These are phyloP conservation scores for Prunella vulgaris DNA, from an alignment of 257 asterid genomes.

Conservation along the genomic window DNA sequence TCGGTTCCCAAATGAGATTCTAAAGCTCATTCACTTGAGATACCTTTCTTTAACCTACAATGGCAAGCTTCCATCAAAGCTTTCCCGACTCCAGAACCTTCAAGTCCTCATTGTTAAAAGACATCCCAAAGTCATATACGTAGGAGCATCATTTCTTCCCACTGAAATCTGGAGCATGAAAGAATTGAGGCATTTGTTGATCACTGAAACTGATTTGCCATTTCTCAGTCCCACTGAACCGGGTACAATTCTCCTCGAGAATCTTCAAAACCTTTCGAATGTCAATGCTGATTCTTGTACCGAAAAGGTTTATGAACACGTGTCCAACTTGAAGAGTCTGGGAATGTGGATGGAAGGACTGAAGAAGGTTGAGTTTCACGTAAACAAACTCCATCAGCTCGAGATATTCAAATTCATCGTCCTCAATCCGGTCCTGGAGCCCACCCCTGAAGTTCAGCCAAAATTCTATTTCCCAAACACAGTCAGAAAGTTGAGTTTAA, in stretches of 20 bases:
- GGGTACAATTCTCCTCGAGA: not conserved
- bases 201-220: constrained; percentile 23
- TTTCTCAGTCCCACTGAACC: not conserved
- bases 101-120: constrained; percentile 28
- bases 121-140: constrained; percentile 19
- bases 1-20: constrained; percentile 22
- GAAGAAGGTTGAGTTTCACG: not conserved
- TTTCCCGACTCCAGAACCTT: constrained; percentile 21
- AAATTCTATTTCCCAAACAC: constrained; percentile 17
- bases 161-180: constrained; percentile 35
- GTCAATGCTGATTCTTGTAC: constrained; percentile 11
- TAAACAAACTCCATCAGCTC: constrained; percentile 13
- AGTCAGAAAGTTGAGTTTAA: constrained; percentile 14
- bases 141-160: constrained; percentile 25
- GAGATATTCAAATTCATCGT: constrained; percentile 18
- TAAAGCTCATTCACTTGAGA: constrained; percentile 15
- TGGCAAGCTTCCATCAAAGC: not conserved
- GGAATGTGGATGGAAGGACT: constrained; percentile 15
- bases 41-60: constrained; percentile 32
- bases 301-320: constrained; percentile 9
- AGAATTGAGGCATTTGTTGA: constrained; percentile 29
- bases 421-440: constrained; percentile 16
- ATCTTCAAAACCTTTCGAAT: constrained; percentile 17
- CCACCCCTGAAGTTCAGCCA: not conserved
- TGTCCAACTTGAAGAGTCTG: constrained; percentile 22